Conservation (phyloP, 1,139 yeast species). For the Candida neerlandica region DNA sequence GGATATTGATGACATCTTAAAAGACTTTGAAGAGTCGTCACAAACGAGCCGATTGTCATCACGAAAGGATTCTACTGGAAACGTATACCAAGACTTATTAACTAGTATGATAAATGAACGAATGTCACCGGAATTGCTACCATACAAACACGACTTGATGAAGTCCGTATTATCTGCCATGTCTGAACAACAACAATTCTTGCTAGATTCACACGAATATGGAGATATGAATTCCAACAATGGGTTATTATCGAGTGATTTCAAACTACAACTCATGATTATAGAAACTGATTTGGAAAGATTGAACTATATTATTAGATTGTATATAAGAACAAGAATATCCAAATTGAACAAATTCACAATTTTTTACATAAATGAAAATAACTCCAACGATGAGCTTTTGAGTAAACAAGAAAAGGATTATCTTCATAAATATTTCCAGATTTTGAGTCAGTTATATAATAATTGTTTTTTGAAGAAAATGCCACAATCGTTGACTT, state of each 20-base stretch:
- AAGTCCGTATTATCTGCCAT: constrained; percentile 59
- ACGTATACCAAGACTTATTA: constrained; percentile 42
- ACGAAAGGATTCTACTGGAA: constrained; percentile 22
- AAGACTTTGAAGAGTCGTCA: constrained; percentile 52
- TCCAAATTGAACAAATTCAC: constrained; percentile 71
- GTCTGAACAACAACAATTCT: constrained; percentile 69
- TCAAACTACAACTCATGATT: constrained; percentile 77
- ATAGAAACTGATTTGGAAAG: constrained; percentile 92
- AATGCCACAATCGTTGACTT: constrained; percentile 68
- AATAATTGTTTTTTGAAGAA: constrained; percentile 65
- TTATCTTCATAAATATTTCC: constrained; percentile 66
- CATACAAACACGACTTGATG: constrained; percentile 64
- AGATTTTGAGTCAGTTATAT: constrained; percentile 65
- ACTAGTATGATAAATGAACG: constrained; percentile 82
- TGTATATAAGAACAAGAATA: constrained; percentile 78
- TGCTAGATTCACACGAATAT: constrained; percentile 60
- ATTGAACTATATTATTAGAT: constrained; percentile 74
- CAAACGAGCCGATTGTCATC: constrained; percentile 5
- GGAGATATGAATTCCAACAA: constrained; percentile 45
- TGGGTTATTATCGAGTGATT: constrained; percentile 54
- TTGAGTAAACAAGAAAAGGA: constrained; percentile 63
- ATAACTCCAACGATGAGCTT: constrained; percentile 24
- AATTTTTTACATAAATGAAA: constrained; percentile 49
- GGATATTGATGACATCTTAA: constrained; percentile 70
- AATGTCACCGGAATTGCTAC: constrained; percentile 79